Evolutionary conservation across 371 early-diverging fungal species (phyloP).

Genomic region (Cladochytrium tenue): DNA sequence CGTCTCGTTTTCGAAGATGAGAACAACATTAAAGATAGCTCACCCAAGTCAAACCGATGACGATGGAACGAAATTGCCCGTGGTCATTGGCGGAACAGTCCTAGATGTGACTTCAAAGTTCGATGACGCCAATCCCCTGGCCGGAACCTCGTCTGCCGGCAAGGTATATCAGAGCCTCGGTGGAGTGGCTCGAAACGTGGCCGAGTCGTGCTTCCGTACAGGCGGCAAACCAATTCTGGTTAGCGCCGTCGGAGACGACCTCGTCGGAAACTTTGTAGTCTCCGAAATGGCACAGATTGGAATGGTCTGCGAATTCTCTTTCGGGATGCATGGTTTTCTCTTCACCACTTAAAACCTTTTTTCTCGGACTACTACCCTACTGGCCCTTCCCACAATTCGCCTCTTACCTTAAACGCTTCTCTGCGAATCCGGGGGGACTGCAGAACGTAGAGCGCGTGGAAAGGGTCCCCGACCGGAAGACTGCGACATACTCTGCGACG

Average conservation of each 20-base stretch:
- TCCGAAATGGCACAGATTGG: constrained; percentile 56
- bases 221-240: constrained; percentile 65
- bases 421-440: neutral
- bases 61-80: neutral
- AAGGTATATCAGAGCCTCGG: constrained; percentile 67
- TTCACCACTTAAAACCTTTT: too few relatives aligned
- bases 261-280: constrained; percentile 56
- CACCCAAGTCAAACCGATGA: neutral
- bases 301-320: constrained; percentile 42
- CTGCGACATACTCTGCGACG: constrained; percentile 74
- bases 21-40: neutral
- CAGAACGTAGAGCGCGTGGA: constrained; percentile 42
- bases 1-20: neutral
- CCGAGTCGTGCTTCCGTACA: constrained; percentile 72
- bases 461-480: neutral
- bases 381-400: too few relatives aligned
- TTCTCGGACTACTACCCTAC: too few relatives aligned
- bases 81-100: constrained; percentile 83
- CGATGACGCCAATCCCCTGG: neutral
- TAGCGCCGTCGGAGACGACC: constrained; percentile 74
- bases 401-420: too few relatives aligned
- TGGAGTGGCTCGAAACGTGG: constrained; percentile 90
- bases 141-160: constrained; percentile 78
- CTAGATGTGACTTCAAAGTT: constrained; percentile 68
- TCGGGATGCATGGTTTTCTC: constrained; percentile 3